These are phyloP conservation scores for Fomitopsis pulvina DNA, from an alignment of 768 basidiomycete species.

Conservation along the genomic window DNA sequence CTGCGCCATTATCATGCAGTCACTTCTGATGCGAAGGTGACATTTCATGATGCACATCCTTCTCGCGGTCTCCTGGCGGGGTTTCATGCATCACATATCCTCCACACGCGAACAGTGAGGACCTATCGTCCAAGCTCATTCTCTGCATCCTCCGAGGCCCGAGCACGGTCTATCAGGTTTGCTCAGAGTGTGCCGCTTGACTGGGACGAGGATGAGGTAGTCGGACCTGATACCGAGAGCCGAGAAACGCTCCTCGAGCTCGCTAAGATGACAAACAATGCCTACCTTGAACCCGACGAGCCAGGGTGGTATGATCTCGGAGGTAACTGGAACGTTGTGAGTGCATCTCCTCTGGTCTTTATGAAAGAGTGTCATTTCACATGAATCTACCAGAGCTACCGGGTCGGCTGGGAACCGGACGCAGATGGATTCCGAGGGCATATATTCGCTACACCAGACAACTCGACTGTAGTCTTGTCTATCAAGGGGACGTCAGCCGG, in stretches of 20 bases:
- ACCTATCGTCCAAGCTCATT: slow-evolving; percentile 45
- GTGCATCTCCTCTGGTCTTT: slow-evolving; percentile 9
- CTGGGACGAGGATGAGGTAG: slow-evolving; percentile 75
- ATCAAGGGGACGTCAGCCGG: slow-evolving; percentile 93
- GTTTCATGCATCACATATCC: slow-evolving; percentile 29
- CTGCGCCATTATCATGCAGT: slow-evolving; percentile 62
- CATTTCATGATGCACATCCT: slow-evolving; percentile 49
- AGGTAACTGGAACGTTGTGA: slow-evolving; percentile 54
- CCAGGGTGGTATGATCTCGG: slow-evolving; percentile 73
- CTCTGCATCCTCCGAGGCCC: slow-evolving; percentile 31
- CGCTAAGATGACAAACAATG: slow-evolving; percentile 95
- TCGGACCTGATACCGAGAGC: slow-evolving; percentile 70
- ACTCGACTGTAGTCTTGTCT: slow-evolving; percentile 77
- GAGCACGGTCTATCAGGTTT: slow-evolving; percentile 23
- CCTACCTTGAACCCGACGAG: slow-evolving; percentile 64
- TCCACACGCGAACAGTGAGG: slow-evolving; percentile 32
- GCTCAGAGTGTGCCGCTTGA: slow-evolving; percentile 34
- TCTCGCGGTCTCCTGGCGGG: slow-evolving; percentile 2
- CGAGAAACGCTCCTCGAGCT: slow-evolving; percentile 71
- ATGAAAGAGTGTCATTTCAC: not conserved
- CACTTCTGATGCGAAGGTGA: slow-evolving; percentile 47
- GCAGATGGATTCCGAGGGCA: slow-evolving; percentile 87
- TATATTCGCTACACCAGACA: slow-evolving; percentile 80
- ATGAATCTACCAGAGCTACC: slow-evolving; percentile 45
- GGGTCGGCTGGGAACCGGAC: slow-evolving; percentile 90